phyloP scores from a whole-genome alignment of 345 rosid genomes.

The Hypericum androsaemum region DNA sequence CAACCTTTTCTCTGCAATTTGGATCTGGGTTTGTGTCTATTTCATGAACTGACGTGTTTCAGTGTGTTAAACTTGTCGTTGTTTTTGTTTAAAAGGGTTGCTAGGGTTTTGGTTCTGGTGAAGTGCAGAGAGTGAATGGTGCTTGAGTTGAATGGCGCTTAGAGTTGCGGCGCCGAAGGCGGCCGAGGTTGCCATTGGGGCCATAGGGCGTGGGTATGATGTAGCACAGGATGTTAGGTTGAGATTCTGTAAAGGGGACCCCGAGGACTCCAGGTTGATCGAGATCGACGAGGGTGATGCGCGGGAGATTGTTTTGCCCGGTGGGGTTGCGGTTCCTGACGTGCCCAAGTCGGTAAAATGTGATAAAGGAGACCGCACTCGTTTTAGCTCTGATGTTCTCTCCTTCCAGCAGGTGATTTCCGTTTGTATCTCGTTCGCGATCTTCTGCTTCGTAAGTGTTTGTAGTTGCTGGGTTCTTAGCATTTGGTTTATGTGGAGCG shows the following conservation, averaged over 20 bases:
- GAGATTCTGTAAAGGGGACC: conserved; percentile 65
- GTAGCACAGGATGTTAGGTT: conserved; percentile 60
- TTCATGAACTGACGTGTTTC: too few species aligned
- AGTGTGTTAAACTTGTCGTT: too few species aligned
- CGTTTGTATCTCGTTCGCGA: background rate
- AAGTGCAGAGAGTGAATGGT: background rate
- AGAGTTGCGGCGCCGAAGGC: conserved; percentile 33
- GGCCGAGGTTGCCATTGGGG: conserved; percentile 75
- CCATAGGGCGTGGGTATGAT: conserved; percentile 89
- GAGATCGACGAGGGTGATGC: conserved; percentile 53
- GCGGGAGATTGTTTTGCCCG: conserved; percentile 63
- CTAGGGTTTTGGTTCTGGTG: conserved; percentile 19
- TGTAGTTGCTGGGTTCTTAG: too few species aligned
- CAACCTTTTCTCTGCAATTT: too few species aligned
- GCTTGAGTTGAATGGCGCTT: conserved; percentile 1
- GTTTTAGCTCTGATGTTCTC: conserved; percentile 76
- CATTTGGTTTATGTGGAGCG: too few species aligned
- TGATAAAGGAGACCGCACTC: conserved; percentile 84
- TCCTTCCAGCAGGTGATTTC: conserved; percentile 74
- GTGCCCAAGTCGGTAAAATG: conserved; percentile 84
- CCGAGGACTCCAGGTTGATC: conserved; percentile 42
- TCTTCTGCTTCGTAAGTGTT: background rate
- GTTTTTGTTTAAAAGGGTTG: too few species aligned
- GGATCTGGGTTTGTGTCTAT: too few species aligned
- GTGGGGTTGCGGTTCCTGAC: conserved; percentile 63